These are phyloP conservation scores for Annona squamosa DNA, from an alignment of 164 flowering plant species.

Conservation along the genomic window DNA sequence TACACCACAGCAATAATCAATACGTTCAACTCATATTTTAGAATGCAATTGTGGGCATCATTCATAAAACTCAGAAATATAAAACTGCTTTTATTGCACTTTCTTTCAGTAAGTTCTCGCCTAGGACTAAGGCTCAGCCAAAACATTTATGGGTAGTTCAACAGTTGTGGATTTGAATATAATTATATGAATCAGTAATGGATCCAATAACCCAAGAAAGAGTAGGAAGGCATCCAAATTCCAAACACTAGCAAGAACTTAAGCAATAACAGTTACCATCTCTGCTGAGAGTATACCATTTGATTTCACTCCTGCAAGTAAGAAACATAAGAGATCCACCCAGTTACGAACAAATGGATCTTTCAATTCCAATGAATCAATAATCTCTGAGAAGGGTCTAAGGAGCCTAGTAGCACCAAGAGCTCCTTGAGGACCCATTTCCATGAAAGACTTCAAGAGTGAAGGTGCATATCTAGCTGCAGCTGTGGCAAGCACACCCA, in stretches of 20 bases:
- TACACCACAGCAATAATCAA: background rate
- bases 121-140: background rate
- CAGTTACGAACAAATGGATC: conserved; percentile 87
- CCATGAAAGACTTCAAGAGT: conserved; percentile 66
- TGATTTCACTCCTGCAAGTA: conserved; percentile 95
- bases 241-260: background rate
- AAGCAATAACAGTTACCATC: conserved; percentile 52
- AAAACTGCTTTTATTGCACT: background rate
- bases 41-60: background rate
- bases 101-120: too few relatives aligned
- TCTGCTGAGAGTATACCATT: conserved; percentile 92
- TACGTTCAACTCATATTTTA: background rate
- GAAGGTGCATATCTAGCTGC: conserved; percentile 89
- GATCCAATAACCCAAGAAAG: background rate
- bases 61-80: background rate
- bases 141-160: background rate
- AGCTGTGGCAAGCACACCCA: conserved; percentile 83
- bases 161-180: background rate
- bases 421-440: conserved; percentile 95
- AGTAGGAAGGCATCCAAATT: background rate
- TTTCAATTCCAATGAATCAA: conserved; percentile 74
- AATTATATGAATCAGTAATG: background rate
- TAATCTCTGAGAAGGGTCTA: conserved; percentile 78
- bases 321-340: conserved; percentile 83
- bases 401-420: conserved; percentile 91